Evolutionary conservation across 768 basidiomycete species (phyloP).

Genomic region (Agrocybe praecox): DNA sequence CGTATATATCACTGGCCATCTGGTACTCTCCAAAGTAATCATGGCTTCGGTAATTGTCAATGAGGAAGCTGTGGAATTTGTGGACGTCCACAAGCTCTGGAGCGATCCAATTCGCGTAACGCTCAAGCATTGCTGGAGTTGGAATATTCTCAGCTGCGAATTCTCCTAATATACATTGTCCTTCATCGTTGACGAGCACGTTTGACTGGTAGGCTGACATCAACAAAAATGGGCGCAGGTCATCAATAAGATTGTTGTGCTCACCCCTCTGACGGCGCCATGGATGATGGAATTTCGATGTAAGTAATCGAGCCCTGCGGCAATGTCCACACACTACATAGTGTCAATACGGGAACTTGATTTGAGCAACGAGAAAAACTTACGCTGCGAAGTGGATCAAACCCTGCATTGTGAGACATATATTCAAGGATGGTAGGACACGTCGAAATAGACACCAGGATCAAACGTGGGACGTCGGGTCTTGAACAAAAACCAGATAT

Average conservation of each 20-base stretch:
- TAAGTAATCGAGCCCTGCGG: constrained; percentile 20
- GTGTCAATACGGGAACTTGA: not conserved
- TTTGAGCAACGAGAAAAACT: not conserved
- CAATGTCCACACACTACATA: constrained; percentile 18
- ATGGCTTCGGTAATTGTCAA: constrained; percentile 20
- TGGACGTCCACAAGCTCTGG: constrained; percentile 21
- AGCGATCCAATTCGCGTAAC: constrained; percentile 18
- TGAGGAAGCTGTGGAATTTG: constrained; percentile 11
- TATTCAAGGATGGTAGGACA: constrained; percentile 3
- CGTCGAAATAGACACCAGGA: not conserved
- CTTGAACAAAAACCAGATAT: not conserved
- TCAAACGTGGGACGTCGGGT: not conserved
- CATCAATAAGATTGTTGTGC: not conserved
- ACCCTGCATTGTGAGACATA: not conserved
- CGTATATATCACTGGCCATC: constrained; percentile 24
- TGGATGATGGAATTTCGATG: constrained; percentile 21
- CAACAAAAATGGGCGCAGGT: not conserved
- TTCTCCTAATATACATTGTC: constrained; percentile 22
- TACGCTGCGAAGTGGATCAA: constrained; percentile 4
- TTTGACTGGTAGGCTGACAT: constrained; percentile 15
- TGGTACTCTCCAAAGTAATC: constrained; percentile 26
- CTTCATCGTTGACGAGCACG: constrained; percentile 19
- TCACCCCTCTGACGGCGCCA: constrained; percentile 19
- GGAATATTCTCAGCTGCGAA: constrained; percentile 19
- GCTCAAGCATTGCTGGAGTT: constrained; percentile 9